These are phyloP conservation scores for Sporothrix euskadiensis DNA, from an alignment of 2,329 filamentous ascomycete genomes.

Conservation along the genomic window DNA sequence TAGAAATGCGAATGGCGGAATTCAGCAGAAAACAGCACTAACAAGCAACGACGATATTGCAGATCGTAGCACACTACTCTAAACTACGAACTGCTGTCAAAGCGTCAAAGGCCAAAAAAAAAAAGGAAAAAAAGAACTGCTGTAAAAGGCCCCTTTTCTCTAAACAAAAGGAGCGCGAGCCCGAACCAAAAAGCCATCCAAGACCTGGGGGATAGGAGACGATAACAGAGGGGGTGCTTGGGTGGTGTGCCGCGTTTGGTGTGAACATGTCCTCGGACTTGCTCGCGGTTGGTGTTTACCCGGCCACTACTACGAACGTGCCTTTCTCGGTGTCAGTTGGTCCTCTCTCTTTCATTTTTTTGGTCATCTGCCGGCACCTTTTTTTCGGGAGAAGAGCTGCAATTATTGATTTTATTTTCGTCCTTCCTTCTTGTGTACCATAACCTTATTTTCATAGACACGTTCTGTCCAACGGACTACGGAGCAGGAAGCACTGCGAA, in stretches of 20 bases:
- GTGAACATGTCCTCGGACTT: background rate
- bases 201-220: background rate
- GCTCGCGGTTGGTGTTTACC: constrained; percentile 13
- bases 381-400: background rate
- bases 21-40: background rate
- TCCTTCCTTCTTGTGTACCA: background rate
- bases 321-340: constrained; percentile 1
- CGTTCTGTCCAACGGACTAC: background rate
- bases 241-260: background rate
- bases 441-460: background rate
- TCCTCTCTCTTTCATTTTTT: background rate
- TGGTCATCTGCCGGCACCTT: background rate
- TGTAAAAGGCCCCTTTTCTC: no score
- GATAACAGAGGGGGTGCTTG: background rate
- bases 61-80: background rate
- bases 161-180: background rate
- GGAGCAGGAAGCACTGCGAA: background rate
- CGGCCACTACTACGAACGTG: background rate
- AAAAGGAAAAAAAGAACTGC: background rate
- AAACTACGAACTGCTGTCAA: no score
- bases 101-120: no score
- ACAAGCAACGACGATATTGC: background rate
- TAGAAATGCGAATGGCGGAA: constrained; percentile 2
- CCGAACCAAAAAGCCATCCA: background rate
- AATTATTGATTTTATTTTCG: background rate